Conservation (phyloP, 345 rosid species). For the Citrus medica region DNA sequence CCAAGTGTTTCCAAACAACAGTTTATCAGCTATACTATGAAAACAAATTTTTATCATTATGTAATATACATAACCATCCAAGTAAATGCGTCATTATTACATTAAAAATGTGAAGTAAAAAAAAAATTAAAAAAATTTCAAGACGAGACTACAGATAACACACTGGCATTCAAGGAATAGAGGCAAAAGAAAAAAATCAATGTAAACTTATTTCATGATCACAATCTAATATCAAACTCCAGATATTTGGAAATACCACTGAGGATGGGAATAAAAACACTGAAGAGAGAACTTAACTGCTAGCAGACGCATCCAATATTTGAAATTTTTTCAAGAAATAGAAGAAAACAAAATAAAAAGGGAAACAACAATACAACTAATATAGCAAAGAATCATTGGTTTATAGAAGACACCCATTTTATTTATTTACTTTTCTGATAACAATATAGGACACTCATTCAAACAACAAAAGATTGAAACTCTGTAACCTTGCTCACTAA, state of each 20-base stretch:
- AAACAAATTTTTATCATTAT: neutral
- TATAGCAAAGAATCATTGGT: neutral
- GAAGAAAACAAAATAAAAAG: neutral
- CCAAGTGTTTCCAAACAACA: neutral
- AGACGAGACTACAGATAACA: neutral
- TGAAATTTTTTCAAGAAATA: neutral
- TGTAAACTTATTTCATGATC: neutral
- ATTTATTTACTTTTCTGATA: too few relatives aligned
- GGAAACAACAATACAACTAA: neutral
- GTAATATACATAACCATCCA: neutral
- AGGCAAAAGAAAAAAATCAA: neutral
- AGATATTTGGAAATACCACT: neutral
- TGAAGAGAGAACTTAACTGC: neutral
- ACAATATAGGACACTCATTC: neutral
- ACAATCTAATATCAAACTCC: neutral
- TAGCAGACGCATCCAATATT: neutral
- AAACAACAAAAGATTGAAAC: neutral
- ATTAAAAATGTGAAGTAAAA: neutral
- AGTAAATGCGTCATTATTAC: neutral
- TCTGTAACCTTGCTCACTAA: constrained; percentile 25
- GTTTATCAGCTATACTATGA: neutral
- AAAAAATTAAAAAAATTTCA: neutral
- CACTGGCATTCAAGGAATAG: neutral
- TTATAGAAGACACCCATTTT: neutral
- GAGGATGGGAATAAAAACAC: neutral